Evolutionary conservation across 345 rosid species (phyloP).

Genomic region (Gossypium arboreum): DNA sequence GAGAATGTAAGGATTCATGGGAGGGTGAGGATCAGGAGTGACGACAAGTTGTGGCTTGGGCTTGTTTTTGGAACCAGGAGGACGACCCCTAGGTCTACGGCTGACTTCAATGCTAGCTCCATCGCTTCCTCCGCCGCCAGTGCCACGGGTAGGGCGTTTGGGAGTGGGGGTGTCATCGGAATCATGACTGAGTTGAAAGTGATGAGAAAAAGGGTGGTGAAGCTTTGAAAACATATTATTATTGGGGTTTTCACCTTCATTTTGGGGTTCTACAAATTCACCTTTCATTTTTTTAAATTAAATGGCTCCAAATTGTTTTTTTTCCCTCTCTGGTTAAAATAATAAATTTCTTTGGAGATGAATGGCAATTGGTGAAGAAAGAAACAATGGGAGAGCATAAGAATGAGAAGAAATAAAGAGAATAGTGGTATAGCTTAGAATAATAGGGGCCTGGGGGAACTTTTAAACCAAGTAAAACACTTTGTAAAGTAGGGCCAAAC

Average conservation of each 20-base stretch:
- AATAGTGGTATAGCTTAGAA: background rate
- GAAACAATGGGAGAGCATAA: background rate
- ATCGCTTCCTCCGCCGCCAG: conserved; percentile 28
- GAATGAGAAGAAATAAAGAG: background rate
- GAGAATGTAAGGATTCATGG: conserved; percentile 83
- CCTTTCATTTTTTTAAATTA: conserved; percentile 45
- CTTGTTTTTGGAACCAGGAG: conserved; percentile 87
- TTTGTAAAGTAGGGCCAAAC: conserved; percentile 23
- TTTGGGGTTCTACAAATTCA: conserved; percentile 40
- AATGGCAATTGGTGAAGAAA: background rate
- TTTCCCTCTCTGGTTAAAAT: background rate
- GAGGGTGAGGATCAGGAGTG: conserved; percentile 58
- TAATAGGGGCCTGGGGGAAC: conserved; percentile 23
- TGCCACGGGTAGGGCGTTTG: background rate
- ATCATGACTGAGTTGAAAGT: conserved; percentile 40
- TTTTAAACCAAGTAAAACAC: conserved; percentile 44
- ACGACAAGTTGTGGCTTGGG: conserved; percentile 65
- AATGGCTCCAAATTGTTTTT: background rate
- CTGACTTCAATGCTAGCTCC: conserved; percentile 64
- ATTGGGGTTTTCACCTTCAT: conserved; percentile 25
- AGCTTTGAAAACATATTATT: conserved; percentile 53
- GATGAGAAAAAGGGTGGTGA: conserved; percentile 49
- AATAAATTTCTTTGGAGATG: background rate
- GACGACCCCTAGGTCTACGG: conserved; percentile 86
- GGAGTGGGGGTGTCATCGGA: conserved; percentile 26